Conservation (phyloP, 768 basidiomycete species). For the Boletus edulis region DNA sequence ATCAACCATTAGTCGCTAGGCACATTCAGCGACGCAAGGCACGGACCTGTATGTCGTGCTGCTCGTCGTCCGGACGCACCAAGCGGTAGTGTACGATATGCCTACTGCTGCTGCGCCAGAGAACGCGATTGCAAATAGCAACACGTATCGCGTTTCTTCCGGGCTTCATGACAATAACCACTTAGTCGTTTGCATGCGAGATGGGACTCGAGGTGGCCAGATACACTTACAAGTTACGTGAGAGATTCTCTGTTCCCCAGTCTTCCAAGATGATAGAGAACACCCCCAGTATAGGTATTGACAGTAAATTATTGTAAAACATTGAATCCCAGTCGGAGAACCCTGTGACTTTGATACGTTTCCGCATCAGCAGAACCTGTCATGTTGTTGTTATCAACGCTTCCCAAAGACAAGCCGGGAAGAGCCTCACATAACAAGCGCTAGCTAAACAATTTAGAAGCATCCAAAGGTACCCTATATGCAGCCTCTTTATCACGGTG, state of each 20-base stretch:
- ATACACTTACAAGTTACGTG: slow-evolving; percentile 81
- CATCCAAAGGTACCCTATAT: slow-evolving; percentile 97
- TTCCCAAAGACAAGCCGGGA: not conserved
- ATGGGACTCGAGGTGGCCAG: not conserved
- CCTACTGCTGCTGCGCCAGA: slow-evolving; percentile 98
- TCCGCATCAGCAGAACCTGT: slow-evolving; percentile 94
- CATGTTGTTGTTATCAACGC: not conserved
- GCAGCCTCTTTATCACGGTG: slow-evolving; percentile 49
- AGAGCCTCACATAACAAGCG: slow-evolving; percentile 76
- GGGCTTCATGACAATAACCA: slow-evolving; percentile 58
- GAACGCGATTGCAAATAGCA: slow-evolving; percentile 88
- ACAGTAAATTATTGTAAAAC: slow-evolving; percentile 97
- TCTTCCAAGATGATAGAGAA: slow-evolving; percentile 86
- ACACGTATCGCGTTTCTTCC: slow-evolving; percentile 66
- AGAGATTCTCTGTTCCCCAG: slow-evolving; percentile 79
- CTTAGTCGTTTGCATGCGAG: not conserved
- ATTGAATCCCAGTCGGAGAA: slow-evolving; percentile 99
- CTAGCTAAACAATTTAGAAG: slow-evolving; percentile 85
- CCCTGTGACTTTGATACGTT: slow-evolving; percentile 90
- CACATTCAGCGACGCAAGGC: not conserved
- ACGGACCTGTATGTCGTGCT: slow-evolving; percentile 96
- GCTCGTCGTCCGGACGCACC: slow-evolving; percentile 94
- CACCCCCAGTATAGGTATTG: slow-evolving; percentile 83
- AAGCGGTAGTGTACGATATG: slow-evolving; percentile 97
- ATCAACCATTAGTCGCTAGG: slow-evolving; percentile 5